Evolutionary conservation across 768 basidiomycete species (phyloP), one percentile per base, ranked within the genome.

Genomic region (Daedaleopsis nitida): DNA sequence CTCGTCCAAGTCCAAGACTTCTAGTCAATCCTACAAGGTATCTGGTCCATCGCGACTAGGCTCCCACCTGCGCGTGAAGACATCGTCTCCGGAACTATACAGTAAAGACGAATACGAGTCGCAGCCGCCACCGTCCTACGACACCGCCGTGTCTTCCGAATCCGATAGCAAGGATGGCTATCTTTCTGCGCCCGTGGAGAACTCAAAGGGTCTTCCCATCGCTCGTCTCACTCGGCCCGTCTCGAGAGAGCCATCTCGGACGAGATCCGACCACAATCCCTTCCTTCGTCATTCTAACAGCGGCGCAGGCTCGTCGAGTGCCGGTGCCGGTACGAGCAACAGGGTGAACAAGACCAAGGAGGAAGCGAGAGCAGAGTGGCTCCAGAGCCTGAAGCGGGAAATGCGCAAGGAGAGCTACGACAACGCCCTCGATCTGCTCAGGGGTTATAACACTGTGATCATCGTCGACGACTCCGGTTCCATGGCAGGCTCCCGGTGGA

Each of bases 391-490:
- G 45, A 58, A 58, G 14, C 38, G 54, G 49, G 63, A 65, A 12
- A 62, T 66, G 63, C 65, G 65, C 6, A 54, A 63, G 48, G 62
- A 64, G 13, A 62, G 58, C 21, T 59, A 64, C 12, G 72, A 72
- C 24, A 57, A 68, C 47, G 68, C 64, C 11, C 59, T 77, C 1
- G 71, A 79, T 34, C 75, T 71, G 37, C 68, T 86, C 5, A 64
- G 70, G 34, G 70, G 77, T 55, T 87, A 84, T 61, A 78, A 87
- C 57, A 87, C 85, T 0, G 77, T 86, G 12, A 72, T 87, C 47
- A 69, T 88, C 43, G 75, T 88, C 56, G 85, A 86, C 69, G 86
- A 88, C 68, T 87, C 86, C 5, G 70, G 69, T 8, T 86, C 85
- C 3, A 87, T 88, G 86, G 16, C 52, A 13, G 78, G 77, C 2